Conservation (phyloP, 2,329 filamentous ascomycete species). For the Fusarium sp. region DNA sequence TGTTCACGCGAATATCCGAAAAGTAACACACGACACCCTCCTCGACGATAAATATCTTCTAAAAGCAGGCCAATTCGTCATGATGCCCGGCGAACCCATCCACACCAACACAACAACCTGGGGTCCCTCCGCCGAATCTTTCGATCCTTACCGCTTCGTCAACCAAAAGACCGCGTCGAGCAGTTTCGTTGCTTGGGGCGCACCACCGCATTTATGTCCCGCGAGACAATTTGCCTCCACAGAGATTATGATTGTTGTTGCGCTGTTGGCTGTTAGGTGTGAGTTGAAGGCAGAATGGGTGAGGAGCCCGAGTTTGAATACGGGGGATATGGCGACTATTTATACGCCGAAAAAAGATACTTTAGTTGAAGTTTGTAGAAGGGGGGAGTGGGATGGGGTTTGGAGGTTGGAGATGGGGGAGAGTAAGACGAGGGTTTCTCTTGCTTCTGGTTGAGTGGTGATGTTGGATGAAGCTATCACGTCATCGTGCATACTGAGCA, state of each 20-base stretch:
- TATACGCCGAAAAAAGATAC: constrained; percentile 33
- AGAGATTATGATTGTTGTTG: constrained; percentile 44
- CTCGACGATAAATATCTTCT: constrained; percentile 52
- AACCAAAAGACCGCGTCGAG: constrained; percentile 44
- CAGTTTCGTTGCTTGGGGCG: constrained; percentile 49
- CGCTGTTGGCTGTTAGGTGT: constrained; percentile 13
- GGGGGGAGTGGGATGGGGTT: constrained; percentile 22
- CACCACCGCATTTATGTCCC: constrained; percentile 48
- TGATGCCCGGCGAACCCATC: constrained; percentile 51
- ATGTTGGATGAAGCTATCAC: background rate
- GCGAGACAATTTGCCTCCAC: constrained; percentile 48
- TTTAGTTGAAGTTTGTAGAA: constrained; percentile 24
- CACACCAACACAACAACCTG: constrained; percentile 50
- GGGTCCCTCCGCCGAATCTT: constrained; percentile 47
- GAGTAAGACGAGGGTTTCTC: constrained; percentile 41
- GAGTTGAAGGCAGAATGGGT: constrained; percentile 22
- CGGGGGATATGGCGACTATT: constrained; percentile 16
- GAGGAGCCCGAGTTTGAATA: constrained; percentile 10
- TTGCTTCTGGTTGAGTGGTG: constrained; percentile 39
- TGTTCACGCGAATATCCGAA: constrained; percentile 34
- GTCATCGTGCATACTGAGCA: background rate
- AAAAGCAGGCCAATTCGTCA: constrained; percentile 51
- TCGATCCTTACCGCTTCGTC: constrained; percentile 34
- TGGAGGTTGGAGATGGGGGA: constrained; percentile 45
- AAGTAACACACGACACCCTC: constrained; percentile 50